A percentile compares a stretch with the other conserved stretches of the same genome.
phyloP scores from a whole-genome alignment of 2,329 filamentous ascomycete species.

The Blastomyces emzantsi region DNA sequence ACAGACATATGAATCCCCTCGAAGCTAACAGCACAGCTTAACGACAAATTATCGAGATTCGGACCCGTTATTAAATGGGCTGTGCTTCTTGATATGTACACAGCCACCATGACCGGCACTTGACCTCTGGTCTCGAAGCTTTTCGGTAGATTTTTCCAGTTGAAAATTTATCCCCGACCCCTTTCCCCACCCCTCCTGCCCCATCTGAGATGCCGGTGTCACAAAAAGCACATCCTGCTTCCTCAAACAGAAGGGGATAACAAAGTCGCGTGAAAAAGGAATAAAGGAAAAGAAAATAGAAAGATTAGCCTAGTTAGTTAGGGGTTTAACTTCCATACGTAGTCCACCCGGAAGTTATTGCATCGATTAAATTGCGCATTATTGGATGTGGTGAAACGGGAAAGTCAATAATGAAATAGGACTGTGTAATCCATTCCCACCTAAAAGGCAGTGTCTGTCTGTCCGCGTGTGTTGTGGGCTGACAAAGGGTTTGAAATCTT shows the following conservation, averaged over 20 bases:
- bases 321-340: neutral
- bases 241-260: no score
- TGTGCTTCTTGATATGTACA: neutral
- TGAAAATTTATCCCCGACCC: neutral
- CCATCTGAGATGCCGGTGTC: neutral
- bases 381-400: neutral
- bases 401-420: neutral
- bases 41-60: neutral
- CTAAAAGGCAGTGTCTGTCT: neutral
- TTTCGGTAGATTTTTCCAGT: neutral
- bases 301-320: no score
- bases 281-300: neutral
- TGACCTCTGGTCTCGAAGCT: neutral
- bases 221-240: neutral
- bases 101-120: neutral
- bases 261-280: neutral
- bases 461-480: neutral
- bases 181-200: neutral
- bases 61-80: neutral
- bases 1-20: neutral
- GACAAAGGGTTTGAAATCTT: neutral
- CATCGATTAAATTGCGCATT: neutral
- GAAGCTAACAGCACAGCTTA: neutral
- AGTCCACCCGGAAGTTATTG: no score
- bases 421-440: neutral